phyloP scores from a whole-genome alignment of 768 basidiomycete species.

The Leccinum ochraceum region DNA sequence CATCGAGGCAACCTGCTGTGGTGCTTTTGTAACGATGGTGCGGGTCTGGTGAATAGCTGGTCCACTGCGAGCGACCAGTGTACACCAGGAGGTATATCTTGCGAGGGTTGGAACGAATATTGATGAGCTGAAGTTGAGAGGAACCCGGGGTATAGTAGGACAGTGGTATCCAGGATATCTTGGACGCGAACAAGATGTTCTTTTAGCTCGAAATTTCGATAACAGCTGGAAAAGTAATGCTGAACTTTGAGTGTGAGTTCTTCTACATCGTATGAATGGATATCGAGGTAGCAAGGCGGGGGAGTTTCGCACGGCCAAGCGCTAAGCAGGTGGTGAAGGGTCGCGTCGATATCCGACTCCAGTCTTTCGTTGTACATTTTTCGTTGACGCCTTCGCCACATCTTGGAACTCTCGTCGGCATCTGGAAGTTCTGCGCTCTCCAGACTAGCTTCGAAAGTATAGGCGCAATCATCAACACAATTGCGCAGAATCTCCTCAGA shows the following conservation, averaged over 20 bases:
- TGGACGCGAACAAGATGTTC: conserved; percentile 12
- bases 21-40: background rate
- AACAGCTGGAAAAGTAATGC: conserved; percentile 16
- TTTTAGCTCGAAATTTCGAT: conserved; percentile 16
- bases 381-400: conserved; percentile 7
- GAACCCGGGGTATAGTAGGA: background rate
- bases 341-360: conserved; percentile 3
- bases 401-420: background rate
- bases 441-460: conserved; percentile 12
- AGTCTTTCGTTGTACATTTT: conserved; percentile 10
- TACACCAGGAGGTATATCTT: background rate
- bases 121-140: background rate
- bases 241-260: background rate
- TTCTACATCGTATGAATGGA: conserved; percentile 5
- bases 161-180: background rate
- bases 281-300: conserved; percentile 2
- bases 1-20: background rate
- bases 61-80: background rate
- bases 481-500: background rate
- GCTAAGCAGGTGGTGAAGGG: background rate
- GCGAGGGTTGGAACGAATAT: background rate
- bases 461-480: background rate
- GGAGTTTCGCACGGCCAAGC: conserved; percentile 25
- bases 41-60: background rate
- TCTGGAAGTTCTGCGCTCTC: conserved; percentile 3